Conservation (phyloP, 352 stramenopile genomes). For the Phytophthora crassamura region DNA sequence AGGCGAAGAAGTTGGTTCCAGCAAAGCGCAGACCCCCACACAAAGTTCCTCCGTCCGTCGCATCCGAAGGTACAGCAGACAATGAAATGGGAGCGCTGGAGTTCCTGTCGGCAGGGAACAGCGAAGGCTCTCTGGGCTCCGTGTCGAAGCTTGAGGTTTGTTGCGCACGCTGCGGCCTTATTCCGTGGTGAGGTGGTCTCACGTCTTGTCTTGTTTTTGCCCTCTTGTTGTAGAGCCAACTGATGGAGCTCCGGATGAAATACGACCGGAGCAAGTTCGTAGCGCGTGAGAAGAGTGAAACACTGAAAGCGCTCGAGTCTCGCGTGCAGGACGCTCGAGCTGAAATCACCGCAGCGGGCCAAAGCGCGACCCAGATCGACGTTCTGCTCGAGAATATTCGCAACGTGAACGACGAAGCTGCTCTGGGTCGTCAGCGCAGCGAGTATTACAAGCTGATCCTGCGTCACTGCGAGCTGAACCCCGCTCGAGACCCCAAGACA, state of each 20-base stretch:
- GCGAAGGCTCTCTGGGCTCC: conserved; percentile 57
- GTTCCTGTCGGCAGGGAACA: conserved; percentile 65
- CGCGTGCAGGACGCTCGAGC: conserved; percentile 63
- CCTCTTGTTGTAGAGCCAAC: conserved; percentile 36
- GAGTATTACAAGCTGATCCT: conserved; percentile 87
- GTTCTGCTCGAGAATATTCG: conserved; percentile 75
- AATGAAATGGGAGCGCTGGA: conserved; percentile 64
- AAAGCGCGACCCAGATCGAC: conserved; percentile 65
- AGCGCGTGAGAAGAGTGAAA: conserved; percentile 59
- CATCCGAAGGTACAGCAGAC: conserved; percentile 34
- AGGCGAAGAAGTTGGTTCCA: conserved; percentile 24
- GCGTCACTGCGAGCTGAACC: conserved; percentile 80
- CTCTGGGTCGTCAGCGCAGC: conserved; percentile 65
- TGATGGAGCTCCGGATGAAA: conserved; percentile 73
- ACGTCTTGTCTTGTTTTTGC: conserved; percentile 33
- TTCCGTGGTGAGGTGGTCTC: conserved; percentile 18
- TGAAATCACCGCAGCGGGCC: conserved; percentile 44
- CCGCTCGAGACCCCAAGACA: conserved; percentile 76
- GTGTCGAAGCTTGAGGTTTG: conserved; percentile 67
- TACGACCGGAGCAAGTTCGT: conserved; percentile 83
- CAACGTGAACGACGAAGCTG: conserved; percentile 62
- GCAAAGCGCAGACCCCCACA: conserved; percentile 21
- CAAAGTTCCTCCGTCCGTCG: conserved; percentile 11
- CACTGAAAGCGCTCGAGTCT: conserved; percentile 61
- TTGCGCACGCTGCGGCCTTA: neutral